Base-by-base conservation (phyloP, 2,329 filamentous ascomycete species). In the Bertia moriformis region DNA sequence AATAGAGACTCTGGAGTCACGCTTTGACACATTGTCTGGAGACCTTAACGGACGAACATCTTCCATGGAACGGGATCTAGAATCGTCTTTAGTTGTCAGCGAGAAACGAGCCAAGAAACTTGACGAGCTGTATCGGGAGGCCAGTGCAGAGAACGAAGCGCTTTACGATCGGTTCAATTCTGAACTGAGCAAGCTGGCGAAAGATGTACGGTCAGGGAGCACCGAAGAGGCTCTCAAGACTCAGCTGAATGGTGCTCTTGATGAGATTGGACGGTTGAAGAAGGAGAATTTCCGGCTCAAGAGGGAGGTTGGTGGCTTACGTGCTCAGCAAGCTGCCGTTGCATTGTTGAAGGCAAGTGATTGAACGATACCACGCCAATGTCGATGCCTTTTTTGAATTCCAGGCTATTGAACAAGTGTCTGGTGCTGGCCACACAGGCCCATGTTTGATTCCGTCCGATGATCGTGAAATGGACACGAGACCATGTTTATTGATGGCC, bases 131-230 rank as follows among this genome's bases (percentile, higher is more conserved):
- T 93, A 93, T 61, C 83, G 85, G 46, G 86, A 94, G 52, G 74
- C 79, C 14, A 86, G 78, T 49, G 83, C 85, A 0, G 89, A 96
- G 63, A 96, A 95, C 49, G 88, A 95, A 60, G 73, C 89, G 19
- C 66, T 96, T 40, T 95, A 95, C 57, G 83, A 89, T 47, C 80
- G 79, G 43, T 94, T 95, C 65, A 94, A 95, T 51, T 73, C 77
- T n/a, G 89, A 95, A 60, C 63, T 96, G 37, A 81, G 75, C 48
- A 86, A 83, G 62, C 83, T 95, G 43, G 68, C 87, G 33, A 81
- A 76, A 55, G 83, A 80, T 30, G 68, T 91, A 37, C 76, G 75
- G 46, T 73, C 75, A 3, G 80, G 82, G 38, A 81, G 85, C 32
- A 85, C 84, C 10, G 83, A 84, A 49, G 83, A 87, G 49, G 84